Conservation (phyloP, 805 yeast genomes). For the Nematodospora valgi region DNA sequence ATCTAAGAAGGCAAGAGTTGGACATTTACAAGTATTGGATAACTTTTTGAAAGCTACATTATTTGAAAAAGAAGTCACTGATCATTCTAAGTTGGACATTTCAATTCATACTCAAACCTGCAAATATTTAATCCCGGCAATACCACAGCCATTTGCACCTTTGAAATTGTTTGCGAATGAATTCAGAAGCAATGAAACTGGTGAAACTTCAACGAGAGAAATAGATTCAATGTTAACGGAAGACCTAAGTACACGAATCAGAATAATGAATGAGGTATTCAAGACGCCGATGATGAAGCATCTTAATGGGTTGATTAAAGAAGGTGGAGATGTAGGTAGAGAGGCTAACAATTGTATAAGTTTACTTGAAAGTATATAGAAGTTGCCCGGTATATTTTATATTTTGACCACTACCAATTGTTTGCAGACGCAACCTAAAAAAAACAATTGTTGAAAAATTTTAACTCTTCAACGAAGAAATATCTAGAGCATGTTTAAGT, state of each 20-base stretch:
- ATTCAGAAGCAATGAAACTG: slow-evolving; percentile 16
- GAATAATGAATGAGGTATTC: slow-evolving; percentile 53
- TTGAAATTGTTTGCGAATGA: slow-evolving; percentile 55
- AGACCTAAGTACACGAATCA: slow-evolving; percentile 54
- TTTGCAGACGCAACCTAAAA: slow-evolving; percentile 5
- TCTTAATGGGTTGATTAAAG: slow-evolving; percentile 49
- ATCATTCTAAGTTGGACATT: slow-evolving; percentile 5
- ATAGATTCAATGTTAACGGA: slow-evolving; percentile 52
- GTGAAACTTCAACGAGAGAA: slow-evolving; percentile 29
- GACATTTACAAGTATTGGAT: slow-evolving; percentile 41
- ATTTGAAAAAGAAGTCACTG: slow-evolving; percentile 13
- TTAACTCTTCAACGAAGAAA: neutral
- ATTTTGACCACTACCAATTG: no score
- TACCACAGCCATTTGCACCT: slow-evolving; percentile 62
- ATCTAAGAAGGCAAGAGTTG: slow-evolving; percentile 33
- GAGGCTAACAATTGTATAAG: slow-evolving; percentile 31
- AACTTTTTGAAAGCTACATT: slow-evolving; percentile 46
- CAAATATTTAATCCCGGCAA: slow-evolving; percentile 51
- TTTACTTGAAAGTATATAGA: slow-evolving; percentile 7
- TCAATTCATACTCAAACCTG: slow-evolving; percentile 46
- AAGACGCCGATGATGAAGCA: slow-evolving; percentile 47
- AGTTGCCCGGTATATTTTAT: no score
- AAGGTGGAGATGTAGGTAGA: slow-evolving; percentile 72
- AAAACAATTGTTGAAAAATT: slow-evolving; percentile 3
- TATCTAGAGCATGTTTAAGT: no score